Conservation (phyloP, 2,329 filamentous ascomycete species). For the Paradendryphiella salina region DNA sequence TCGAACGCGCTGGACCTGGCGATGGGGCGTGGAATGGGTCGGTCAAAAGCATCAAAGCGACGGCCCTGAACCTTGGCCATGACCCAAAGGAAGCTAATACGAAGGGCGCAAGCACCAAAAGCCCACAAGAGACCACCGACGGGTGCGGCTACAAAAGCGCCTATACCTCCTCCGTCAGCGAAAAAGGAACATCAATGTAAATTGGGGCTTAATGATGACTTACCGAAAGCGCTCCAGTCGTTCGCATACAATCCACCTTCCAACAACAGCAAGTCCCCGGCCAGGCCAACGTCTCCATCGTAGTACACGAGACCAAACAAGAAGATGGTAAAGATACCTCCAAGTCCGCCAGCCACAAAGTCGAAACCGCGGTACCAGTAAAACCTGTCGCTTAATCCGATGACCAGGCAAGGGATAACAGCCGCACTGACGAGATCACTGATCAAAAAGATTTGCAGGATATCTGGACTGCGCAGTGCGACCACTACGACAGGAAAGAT, state of each 20-base stretch:
- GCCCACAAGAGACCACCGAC: conserved; percentile 75
- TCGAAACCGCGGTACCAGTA: conserved; percentile 82
- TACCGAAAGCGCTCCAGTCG: conserved; percentile 80
- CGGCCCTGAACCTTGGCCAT: conserved; percentile 61
- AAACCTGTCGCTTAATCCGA: conserved; percentile 67
- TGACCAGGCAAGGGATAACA: conserved; percentile 71
- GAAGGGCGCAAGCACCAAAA: conserved; percentile 62
- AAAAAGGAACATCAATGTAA: not conserved
- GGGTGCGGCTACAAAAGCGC: conserved; percentile 77
- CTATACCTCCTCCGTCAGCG: conserved; percentile 28
- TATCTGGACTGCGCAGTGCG: conserved; percentile 71
- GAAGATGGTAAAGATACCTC: conserved; percentile 78
- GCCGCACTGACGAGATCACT: conserved; percentile 78
- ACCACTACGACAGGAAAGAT: conserved; percentile 76
- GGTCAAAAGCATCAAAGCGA: conserved; percentile 69
- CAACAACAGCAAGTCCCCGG: conserved; percentile 70
- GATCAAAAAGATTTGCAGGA: conserved; percentile 81
- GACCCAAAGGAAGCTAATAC: conserved; percentile 63
- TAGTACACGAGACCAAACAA: conserved; percentile 81
- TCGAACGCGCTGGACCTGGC: conserved; percentile 21
- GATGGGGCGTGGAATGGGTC: conserved; percentile 28
- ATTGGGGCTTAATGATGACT: conserved; percentile 1
- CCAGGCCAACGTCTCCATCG: conserved; percentile 65
- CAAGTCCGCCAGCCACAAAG: conserved; percentile 75
- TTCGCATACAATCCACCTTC: conserved; percentile 73